Percentiles rank a stretch among this genome's conserved stretches.
These are phyloP conservation scores for Copromyces sp. DNA, from an alignment of 495 filamentous ascomycete species.

Conservation along the genomic window DNA sequence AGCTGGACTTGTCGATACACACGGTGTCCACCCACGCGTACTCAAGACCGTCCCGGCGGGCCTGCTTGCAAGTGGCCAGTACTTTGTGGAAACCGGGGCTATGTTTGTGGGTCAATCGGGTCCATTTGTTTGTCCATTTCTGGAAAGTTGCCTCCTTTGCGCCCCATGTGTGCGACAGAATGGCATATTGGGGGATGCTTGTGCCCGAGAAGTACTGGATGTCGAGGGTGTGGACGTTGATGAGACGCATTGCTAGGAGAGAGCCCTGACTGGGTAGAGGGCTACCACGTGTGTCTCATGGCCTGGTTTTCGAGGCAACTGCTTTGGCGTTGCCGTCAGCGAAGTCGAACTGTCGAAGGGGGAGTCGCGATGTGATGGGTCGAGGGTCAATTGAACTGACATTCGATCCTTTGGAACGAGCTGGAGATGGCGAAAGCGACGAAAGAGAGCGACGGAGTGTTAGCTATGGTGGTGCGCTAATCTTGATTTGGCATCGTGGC, in stretches of 20 bases:
- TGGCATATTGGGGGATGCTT: constrained; percentile 22
- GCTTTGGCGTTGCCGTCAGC: neutral
- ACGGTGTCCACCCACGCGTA: constrained; percentile 32
- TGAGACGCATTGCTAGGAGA: constrained; percentile 18
- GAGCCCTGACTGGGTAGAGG: neutral
- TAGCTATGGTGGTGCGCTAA: neutral
- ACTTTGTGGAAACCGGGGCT: constrained; percentile 24
- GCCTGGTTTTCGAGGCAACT: neutral
- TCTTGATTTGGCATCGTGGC: neutral
- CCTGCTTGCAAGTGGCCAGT: constrained; percentile 8
- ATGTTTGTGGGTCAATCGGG: constrained; percentile 11
- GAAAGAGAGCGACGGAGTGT: neutral
- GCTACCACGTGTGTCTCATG: neutral
- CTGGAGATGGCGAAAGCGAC: neutral
- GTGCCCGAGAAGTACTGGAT: constrained; percentile 21
- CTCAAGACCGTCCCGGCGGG: constrained; percentile 5
- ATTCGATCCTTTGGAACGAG: neutral
- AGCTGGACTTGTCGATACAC: constrained; percentile 37
- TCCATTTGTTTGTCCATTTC: constrained; percentile 12
- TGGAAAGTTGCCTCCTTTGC: constrained; percentile 22
- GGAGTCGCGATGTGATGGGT: neutral
- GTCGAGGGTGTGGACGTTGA: constrained; percentile 18
- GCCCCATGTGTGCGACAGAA: constrained; percentile 30
- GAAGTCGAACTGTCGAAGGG: neutral
- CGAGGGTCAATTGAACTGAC: neutral